A percentile compares a stretch with the other conserved stretches of the same genome.
Conservation (phyloP, 495 filamentous ascomycete genomes). For the Durotheca rogersii region DNA sequence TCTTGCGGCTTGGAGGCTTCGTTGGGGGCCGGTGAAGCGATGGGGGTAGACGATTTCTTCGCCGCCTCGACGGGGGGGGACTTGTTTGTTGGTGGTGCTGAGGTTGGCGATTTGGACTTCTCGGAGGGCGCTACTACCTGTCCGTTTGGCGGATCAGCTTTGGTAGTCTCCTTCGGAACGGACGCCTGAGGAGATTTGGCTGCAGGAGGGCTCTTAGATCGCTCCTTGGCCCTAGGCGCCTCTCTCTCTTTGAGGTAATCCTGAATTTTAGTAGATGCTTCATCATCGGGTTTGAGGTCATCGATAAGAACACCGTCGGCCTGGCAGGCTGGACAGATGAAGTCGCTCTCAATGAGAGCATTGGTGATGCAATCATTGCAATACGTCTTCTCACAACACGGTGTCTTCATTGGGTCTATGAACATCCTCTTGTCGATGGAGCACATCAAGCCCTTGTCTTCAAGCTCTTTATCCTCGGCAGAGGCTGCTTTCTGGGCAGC, state of each 20-base stretch:
- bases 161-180: constrained; percentile 19
- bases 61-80: constrained; percentile 23
- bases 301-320: constrained; percentile 90
- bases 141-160: constrained; percentile 22
- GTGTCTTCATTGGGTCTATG: constrained; percentile 95
- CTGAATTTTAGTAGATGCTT: constrained; percentile 72
- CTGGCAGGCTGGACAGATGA: constrained; percentile 88
- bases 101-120: constrained; percentile 43
- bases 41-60: constrained; percentile 30
- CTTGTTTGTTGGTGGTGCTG: constrained; percentile 28
- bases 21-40: constrained; percentile 34
- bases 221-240: constrained; percentile 52
- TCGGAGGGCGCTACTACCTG: constrained; percentile 18
- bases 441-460: constrained; percentile 86
- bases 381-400: constrained; percentile 95
- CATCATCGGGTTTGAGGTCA: constrained; percentile 80
- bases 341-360: constrained; percentile 95
- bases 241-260: constrained; percentile 74
- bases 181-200: constrained; percentile 33
- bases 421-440: constrained; percentile 95
- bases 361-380: constrained; percentile 99
- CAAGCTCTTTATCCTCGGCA: constrained; percentile 71
- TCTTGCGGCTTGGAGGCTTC: constrained; percentile 43
- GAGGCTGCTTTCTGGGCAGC: constrained; percentile 71
- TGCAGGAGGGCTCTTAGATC: constrained; percentile 41